Conservation (phyloP, 2,329 filamentous ascomycete genomes). For the Xylaria sp. region DNA sequence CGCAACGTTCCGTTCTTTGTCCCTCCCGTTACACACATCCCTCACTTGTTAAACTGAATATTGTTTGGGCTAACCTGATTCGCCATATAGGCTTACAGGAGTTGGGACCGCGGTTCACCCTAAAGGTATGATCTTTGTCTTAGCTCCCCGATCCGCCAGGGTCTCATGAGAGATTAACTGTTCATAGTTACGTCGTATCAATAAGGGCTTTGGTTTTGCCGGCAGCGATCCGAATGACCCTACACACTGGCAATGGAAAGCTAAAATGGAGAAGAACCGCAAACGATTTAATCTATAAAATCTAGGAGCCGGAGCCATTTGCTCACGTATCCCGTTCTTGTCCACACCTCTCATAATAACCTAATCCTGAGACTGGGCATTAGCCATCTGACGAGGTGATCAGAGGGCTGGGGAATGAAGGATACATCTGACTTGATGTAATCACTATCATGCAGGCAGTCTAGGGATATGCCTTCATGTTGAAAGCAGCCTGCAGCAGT, state of each 20-base stretch:
- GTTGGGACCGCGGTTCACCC: constrained; percentile 74
- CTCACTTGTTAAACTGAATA: background rate
- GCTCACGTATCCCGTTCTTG: background rate
- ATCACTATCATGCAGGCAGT: too few relatives aligned
- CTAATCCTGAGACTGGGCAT: too few relatives aligned
- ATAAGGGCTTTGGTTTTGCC: constrained; percentile 80
- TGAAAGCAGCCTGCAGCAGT: too few relatives aligned
- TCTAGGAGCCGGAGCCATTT: background rate
- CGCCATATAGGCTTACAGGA: constrained; percentile 74
- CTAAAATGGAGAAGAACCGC: constrained; percentile 86
- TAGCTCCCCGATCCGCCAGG: background rate
- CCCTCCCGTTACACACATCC: background rate
- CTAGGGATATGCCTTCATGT: too few relatives aligned
- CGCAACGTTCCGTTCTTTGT: background rate
- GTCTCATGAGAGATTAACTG: too few relatives aligned
- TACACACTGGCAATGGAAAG: constrained; percentile 96
- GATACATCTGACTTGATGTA: too few relatives aligned
- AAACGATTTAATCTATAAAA: constrained; percentile 88
- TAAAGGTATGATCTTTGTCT: constrained; percentile 72
- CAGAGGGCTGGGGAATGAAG: too few relatives aligned
- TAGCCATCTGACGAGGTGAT: too few relatives aligned
- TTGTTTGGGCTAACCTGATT: constrained; percentile 19
- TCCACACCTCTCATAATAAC: background rate
- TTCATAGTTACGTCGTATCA: constrained; percentile 62
- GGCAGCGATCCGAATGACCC: constrained; percentile 74